Conservation (phyloP, 306 rosid species). For the Canavalia gladiata region DNA sequence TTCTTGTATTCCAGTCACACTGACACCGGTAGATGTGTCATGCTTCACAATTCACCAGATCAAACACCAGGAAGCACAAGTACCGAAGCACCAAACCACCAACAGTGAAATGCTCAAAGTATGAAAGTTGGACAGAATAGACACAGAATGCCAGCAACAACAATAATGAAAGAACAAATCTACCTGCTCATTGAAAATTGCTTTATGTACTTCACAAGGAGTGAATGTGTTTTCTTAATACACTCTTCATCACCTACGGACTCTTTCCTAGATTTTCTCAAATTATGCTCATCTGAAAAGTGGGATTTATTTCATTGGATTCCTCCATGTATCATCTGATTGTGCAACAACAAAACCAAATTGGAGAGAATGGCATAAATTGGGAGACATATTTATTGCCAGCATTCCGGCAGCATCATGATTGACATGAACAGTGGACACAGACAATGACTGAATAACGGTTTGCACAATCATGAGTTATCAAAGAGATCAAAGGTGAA, state of each 20-base stretch:
- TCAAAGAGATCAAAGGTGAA: slow-evolving; percentile 95
- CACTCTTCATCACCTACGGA: slow-evolving; percentile 67
- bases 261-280: slow-evolving; percentile 64
- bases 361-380: slow-evolving; percentile 72
- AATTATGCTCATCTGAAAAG: slow-evolving; percentile 51
- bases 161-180: slow-evolving; percentile 19
- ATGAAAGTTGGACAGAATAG: slow-evolving; percentile 19
- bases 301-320: slow-evolving; percentile 48
- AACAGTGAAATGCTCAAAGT: slow-evolving; percentile 20
- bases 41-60: slow-evolving; percentile 91
- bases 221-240: slow-evolving; percentile 79
- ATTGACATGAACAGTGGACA: slow-evolving; percentile 78
- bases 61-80: slow-evolving; percentile 70
- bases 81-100: slow-evolving; percentile 24
- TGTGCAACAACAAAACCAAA: slow-evolving; percentile 73
- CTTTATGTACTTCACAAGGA: slow-evolving; percentile 80
- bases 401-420: slow-evolving; percentile 94
- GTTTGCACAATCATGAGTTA: slow-evolving; percentile 72
- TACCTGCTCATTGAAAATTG: slow-evolving; percentile 86
- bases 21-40: slow-evolving; percentile 73
- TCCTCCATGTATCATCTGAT: slow-evolving; percentile 52
- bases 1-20: slow-evolving; percentile 90
- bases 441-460: slow-evolving; percentile 62
- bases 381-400: slow-evolving; percentile 75
- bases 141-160: slow-evolving; percentile 4